Evolutionary conservation across 2,329 filamentous ascomycete species (phyloP).

Genomic region (Aspergillus amoenus): DNA sequence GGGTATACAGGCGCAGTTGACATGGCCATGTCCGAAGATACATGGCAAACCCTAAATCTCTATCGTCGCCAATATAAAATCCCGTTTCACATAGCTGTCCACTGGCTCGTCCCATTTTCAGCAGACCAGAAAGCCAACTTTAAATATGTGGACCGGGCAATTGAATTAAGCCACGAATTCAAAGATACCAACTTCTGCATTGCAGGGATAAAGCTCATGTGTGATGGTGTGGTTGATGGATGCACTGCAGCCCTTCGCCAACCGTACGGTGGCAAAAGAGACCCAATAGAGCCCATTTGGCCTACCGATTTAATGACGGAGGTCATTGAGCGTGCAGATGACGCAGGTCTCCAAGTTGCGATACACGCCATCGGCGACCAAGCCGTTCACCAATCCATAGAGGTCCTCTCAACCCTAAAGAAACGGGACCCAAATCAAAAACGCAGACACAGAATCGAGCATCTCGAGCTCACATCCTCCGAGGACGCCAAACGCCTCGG

Average conservation of each 20-base stretch:
- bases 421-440: neutral
- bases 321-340: conserved; percentile 45
- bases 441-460: conserved; percentile 52
- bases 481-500: conserved; percentile 48
- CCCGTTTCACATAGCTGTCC: conserved; percentile 44
- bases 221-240: conserved; percentile 51
- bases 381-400: conserved; percentile 47
- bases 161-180: conserved; percentile 40
- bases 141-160: conserved; percentile 47
- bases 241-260: conserved; percentile 29
- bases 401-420: conserved; percentile 32
- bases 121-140: conserved; percentile 37
- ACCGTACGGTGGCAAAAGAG: conserved; percentile 35
- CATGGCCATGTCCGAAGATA: conserved; percentile 53
- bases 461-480: conserved; percentile 50
- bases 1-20: conserved; percentile 52
- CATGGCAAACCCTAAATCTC: conserved; percentile 44
- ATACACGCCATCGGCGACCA: conserved; percentile 53
- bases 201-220: conserved; percentile 51
- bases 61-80: conserved; percentile 32
- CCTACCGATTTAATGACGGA: conserved; percentile 37
- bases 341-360: conserved; percentile 48
- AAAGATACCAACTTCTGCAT: conserved; percentile 46
- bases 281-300: conserved; percentile 45
- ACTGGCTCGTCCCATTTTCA: conserved; percentile 50